Evolutionary conservation across 768 basidiomycete species (phyloP).

Genomic region (Plicaturopsis crispa): DNA sequence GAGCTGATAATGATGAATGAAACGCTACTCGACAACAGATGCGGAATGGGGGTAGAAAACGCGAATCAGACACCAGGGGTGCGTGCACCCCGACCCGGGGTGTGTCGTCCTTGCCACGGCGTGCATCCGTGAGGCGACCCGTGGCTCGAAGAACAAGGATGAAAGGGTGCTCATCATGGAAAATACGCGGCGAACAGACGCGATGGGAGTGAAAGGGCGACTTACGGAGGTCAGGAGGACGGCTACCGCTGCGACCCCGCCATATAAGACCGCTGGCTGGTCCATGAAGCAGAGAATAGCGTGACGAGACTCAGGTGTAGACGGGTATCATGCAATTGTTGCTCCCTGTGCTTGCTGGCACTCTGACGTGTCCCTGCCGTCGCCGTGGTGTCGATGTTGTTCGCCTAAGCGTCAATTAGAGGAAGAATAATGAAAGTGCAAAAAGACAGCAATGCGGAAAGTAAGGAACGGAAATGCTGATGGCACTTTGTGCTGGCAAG

Average conservation of each 20-base stretch:
- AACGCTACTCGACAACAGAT: slow-evolving; percentile 6
- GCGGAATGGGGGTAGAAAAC: not conserved
- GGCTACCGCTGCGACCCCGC: slow-evolving; percentile 12
- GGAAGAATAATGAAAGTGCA: too few species aligned
- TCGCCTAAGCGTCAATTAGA: too few species aligned
- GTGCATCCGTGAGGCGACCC: slow-evolving; percentile 45
- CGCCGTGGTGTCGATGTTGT: too few species aligned
- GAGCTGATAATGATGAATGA: slow-evolving; percentile 34
- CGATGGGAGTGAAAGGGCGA: too few species aligned
- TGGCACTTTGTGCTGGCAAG: too few species aligned
- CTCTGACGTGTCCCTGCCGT: too few species aligned
- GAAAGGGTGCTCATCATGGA: slow-evolving; percentile 59
- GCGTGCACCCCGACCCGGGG: slow-evolving; percentile 36
- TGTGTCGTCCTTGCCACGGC: slow-evolving; percentile 61
- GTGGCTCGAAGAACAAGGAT: slow-evolving; percentile 92
- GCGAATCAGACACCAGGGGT: slow-evolving; percentile 31
- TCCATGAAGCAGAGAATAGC: slow-evolving; percentile 19
- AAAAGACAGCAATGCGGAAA: too few species aligned
- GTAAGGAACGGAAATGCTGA: too few species aligned
- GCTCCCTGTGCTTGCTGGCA: too few species aligned
- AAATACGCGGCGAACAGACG: slow-evolving; percentile 1
- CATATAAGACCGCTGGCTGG: slow-evolving; percentile 14
- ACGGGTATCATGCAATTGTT: too few species aligned
- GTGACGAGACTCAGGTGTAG: too few species aligned
- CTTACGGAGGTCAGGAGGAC: slow-evolving; percentile 20